Evolutionary conservation across 331 rosid genomes (phyloP), one percentile per base, ranked within the genome.

Genomic region (Malus hybrid): DNA sequence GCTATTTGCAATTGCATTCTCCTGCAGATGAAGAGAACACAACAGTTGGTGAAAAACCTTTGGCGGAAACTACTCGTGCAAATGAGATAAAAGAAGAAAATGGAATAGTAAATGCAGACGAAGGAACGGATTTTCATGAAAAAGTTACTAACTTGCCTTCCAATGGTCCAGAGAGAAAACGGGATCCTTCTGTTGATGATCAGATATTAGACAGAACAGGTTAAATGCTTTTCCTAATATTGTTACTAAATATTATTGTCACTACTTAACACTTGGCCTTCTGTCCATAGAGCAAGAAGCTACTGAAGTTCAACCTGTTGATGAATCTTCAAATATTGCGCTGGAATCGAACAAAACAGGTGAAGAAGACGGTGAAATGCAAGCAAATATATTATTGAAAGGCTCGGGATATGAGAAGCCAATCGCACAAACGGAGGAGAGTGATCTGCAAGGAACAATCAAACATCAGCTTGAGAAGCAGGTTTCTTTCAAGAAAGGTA

Each of bases 21-120:
- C 61, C 55, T 83, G 83, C 83, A 94, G 98, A 90, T 69, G 96
- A 91, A 76, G 90, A 85, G 61, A 82, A 79, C 77, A 31, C 19
- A n/a, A 63, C 74, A 16, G 78, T 46, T 32, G 36, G 3, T 74
- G 87, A 79, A 59, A 70, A 68, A 0, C 33, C 66, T 69, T 74
- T 67, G 46, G 67, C 20, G 36, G 84, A 86, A 56, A 73, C 71
- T 63, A 16, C 59, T 46, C 52, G 15, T 62, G 79, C 55, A 56
- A 87, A 79, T 11, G 20, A 4, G 69, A 79, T 32, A 16, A 67
- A 81, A 36, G 86, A 73, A 54, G 88, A 80, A 63, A 77, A 86
- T 75, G 73, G 52, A 15, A 74, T 46, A 62, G 71, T 66, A 20
- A 67, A 75, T n/a, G 55, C 64, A n/a, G 81, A 44, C 10, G 69